Base-by-base conservation (phyloP, 2,329 filamentous ascomycete species). In the Furcasterigmium furcatum region DNA sequence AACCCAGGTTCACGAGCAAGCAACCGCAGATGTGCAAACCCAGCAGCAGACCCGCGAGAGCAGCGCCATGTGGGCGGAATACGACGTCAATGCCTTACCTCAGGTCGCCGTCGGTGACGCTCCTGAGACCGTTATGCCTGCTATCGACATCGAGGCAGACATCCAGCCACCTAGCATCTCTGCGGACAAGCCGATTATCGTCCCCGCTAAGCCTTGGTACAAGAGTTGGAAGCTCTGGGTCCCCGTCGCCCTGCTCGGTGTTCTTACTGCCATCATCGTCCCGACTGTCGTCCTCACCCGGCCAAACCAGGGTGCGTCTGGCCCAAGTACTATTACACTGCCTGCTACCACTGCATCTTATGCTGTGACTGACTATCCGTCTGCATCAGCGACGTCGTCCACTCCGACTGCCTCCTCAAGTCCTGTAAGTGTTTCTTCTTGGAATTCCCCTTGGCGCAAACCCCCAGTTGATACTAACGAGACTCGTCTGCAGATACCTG, bases 241-340 rank as follows among this genome's bases (percentile, higher is more conserved):
- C 14, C 25, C 21, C 39, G 7, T 39, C 20, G 22, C 43, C 13
- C 16, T 35, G 5, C 13, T 70, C n/a, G 39, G 61, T 3, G 58
- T 61, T 25, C 69, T 70, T 46, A 61, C 68, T 39, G 64, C 58
- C 6, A 54, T 68, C 35, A 36, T 67, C 5, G 58, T 70, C 5
- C 58, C 64, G 2, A 46, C 24, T 12, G 24, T 70, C 12, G 54
- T 66, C 3, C 53, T 60, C 22, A 55, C 66, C 5, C 54, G 55
- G 9, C 57, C 60, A 6, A 57, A 60, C 41, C 57, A 58, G 27
- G 53, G 34, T 16, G 34, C 7, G n/a, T 9, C n/a, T 18, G 34
- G 18, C 9, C 7, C 16, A 9, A 18, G n/a, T 18, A 19, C n/a
- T 3, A 19, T 7, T 36, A 16, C 16, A 18, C 18, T 18, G 16